Conservation (phyloP, 1,139 yeast genomes). For the Geotrichum bryndzae region DNA sequence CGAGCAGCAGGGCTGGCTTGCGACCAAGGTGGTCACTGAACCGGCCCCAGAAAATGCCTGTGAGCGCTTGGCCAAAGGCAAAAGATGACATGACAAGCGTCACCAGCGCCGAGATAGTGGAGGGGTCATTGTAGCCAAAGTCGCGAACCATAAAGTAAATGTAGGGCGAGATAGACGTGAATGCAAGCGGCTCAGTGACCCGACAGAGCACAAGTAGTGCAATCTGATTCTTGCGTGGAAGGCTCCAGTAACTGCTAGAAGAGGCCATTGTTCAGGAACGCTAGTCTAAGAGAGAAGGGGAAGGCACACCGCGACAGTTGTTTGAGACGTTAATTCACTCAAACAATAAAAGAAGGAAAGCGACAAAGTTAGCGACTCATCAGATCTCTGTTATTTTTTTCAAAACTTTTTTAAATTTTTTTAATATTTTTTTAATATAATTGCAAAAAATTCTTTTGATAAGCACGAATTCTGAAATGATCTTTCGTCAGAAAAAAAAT, state of each 20-base stretch:
- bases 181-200: slow-evolving; percentile 55
- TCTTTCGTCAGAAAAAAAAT: not conserved
- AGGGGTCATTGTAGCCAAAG: slow-evolving; percentile 47
- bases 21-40: slow-evolving; percentile 50
- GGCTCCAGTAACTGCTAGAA: slow-evolving; percentile 22
- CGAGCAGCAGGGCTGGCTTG: slow-evolving; percentile 46
- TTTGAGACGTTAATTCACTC: not conserved
- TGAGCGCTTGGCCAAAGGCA: slow-evolving; percentile 49
- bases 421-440: not conserved
- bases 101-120: slow-evolving; percentile 45
- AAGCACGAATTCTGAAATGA: not conserved
- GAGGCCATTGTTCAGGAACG: slow-evolving; percentile 17
- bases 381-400: not conserved
- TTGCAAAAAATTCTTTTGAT: not conserved
- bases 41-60: slow-evolving; percentile 53
- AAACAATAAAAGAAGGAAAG: not conserved
- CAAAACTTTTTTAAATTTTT: not conserved
- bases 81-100: slow-evolving; percentile 49
- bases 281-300: no score
- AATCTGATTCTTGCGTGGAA: slow-evolving; percentile 30
- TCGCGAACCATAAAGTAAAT: slow-evolving; percentile 57
- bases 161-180: slow-evolving; percentile 56
- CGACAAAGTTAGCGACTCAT: not conserved
- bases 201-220: slow-evolving; percentile 33
- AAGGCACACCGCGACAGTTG: not conserved